Percentiles rank a stretch among this genome's conserved stretches.
Evolutionary conservation across 2,329 filamentous ascomycete species (phyloP).

Genomic region (Aphanocladium album): DNA sequence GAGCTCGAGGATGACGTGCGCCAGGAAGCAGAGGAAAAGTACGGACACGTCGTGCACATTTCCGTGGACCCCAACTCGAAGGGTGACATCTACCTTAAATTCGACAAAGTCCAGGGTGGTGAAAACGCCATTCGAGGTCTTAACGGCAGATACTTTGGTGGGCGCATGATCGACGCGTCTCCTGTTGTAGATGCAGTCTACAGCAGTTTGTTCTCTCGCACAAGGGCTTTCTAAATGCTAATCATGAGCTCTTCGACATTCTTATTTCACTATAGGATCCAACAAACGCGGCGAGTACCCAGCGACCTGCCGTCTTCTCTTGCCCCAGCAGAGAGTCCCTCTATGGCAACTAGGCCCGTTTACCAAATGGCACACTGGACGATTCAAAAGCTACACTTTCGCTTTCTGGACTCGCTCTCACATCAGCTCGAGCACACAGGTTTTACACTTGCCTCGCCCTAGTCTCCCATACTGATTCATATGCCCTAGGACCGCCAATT

Average conservation of each 20-base stretch:
- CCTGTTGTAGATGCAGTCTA: constrained; percentile 98
- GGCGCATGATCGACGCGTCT: constrained; percentile 85
- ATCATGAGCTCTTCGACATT: constrained; percentile 8
- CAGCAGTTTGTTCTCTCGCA: constrained; percentile 89
- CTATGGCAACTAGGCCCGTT: background rate
- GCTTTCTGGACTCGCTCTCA: background rate
- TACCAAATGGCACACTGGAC: background rate
- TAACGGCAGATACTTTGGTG: constrained; percentile 94
- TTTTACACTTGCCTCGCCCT: constrained; percentile 13
- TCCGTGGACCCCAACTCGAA: constrained; percentile 87
- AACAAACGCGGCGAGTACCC: background rate
- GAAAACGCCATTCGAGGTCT: constrained; percentile 97
- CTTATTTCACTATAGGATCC: constrained; percentile 9
- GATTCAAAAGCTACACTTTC: background rate
- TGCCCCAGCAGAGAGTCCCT: background rate
- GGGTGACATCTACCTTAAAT: constrained; percentile 98
- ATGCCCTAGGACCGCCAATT: constrained; percentile 14
- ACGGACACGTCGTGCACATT: constrained; percentile 97
- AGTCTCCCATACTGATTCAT: constrained; percentile 13
- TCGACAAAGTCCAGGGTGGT: constrained; percentile 89
- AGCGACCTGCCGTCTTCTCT: background rate
- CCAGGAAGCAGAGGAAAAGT: constrained; percentile 88
- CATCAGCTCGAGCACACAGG: constrained; percentile 10
- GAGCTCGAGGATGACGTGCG: constrained; percentile 92
- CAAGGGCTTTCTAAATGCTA: constrained; percentile 64